Evolutionary conservation across 768 basidiomycete species (phyloP).

Genomic region (Lactifluus piperatus): DNA sequence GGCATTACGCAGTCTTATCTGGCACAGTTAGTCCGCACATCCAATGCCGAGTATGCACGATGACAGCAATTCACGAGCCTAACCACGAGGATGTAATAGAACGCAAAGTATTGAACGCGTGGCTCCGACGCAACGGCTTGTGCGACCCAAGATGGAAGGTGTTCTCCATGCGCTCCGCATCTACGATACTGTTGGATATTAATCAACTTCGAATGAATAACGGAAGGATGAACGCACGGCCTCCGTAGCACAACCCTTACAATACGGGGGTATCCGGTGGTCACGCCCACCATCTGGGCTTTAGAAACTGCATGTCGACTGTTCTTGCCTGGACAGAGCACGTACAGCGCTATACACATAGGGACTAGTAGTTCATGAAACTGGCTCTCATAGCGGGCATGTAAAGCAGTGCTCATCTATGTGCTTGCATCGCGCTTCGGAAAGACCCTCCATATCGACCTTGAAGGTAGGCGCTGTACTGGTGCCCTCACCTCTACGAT

Average conservation of each 20-base stretch:
- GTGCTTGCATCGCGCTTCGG: too few species aligned
- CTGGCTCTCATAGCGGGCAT: too few species aligned
- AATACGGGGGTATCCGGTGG: neutral
- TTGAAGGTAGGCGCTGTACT: neutral
- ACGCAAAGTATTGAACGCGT: neutral
- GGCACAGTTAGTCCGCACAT: neutral
- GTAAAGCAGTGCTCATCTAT: neutral
- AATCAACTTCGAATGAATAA: neutral
- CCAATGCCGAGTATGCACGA: neutral
- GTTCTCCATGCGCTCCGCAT: neutral
- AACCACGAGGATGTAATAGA: neutral
- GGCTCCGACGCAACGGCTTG: neutral
- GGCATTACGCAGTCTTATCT: neutral
- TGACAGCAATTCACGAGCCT: neutral
- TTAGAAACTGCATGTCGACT: too few species aligned
- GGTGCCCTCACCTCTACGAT: neutral
- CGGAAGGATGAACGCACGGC: neutral
- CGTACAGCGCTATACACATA: too few species aligned
- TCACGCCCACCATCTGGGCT: too few species aligned
- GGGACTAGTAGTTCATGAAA: too few species aligned
- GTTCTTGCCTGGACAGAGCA: too few species aligned
- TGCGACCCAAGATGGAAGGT: slow-evolving; percentile 3
- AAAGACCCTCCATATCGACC: neutral
- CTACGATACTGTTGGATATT: neutral
- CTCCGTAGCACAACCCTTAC: neutral